Evolutionary conservation across 768 basidiomycete species (phyloP), one percentile per base, ranked within the genome.

Genomic region (Tephrocybe sp.): DNA sequence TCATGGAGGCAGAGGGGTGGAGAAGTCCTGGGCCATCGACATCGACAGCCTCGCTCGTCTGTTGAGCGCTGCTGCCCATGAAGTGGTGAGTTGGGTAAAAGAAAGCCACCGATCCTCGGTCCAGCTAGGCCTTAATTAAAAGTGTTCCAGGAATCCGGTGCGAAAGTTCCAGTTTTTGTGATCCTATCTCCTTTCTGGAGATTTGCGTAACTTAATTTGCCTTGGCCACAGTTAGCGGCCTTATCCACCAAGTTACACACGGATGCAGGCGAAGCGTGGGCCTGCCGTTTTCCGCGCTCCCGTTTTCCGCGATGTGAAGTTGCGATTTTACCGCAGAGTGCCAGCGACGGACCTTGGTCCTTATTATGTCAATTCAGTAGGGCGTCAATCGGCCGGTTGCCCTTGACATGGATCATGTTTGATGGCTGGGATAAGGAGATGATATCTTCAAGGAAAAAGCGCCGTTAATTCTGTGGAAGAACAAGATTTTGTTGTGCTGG

Each of bases 181-280:
- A 38, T 38, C 37, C 37, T 19, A 38, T 38, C 37, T 38, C 37
- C 37, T 38, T 38, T 38, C 37, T 38, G 37, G 37, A 38, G 37
- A 38, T 38, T 19, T 16, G 37, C 37, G 37, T 12, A 38, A 38
- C 37, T 3, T 6, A 12, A 38, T 19, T 7, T 15, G 7, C 5
- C 5, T 36, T 6, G 9, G 10, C 34, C 11, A 5, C n/a, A n/a
- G n/a, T n/a, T n/a, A n/a, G n/a, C n/a, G n/a, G n/a, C n/a, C n/a
- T n/a, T n/a, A n/a, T n/a, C n/a, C n/a, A n/a, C n/a, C n/a, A n/a
- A n/a, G n/a, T n/a, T n/a, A n/a, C n/a, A n/a, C n/a, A n/a, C n/a
- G n/a, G n/a, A n/a, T n/a, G n/a, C n/a, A n/a, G n/a, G n/a, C n/a
- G n/a, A n/a, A n/a, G n/a, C n/a, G n/a, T n/a, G n/a, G n/a, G n/a